Conservation (phyloP, 805 yeast genomes). For the Spathaspora arborariae region DNA sequence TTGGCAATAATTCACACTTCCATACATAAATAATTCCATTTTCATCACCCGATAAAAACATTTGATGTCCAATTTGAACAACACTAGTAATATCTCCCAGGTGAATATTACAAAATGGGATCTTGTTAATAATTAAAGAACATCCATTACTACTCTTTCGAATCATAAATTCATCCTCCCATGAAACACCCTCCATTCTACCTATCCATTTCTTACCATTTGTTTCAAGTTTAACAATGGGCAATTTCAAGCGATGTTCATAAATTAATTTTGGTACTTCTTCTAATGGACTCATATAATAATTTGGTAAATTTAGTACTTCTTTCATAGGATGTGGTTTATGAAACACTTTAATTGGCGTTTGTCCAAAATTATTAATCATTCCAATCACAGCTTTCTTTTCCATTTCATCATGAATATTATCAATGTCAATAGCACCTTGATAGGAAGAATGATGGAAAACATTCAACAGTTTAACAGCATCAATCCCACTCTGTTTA, state of each 20-base stretch:
- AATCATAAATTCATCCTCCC: slow-evolving; percentile 35
- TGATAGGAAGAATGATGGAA: slow-evolving; percentile 82
- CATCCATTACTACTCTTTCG: slow-evolving; percentile 34
- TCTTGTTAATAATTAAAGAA: slow-evolving; percentile 38
- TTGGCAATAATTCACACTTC: slow-evolving; percentile 36
- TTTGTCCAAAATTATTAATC: slow-evolving; percentile 90
- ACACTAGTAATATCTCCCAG: slow-evolving; percentile 35
- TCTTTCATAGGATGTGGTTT: slow-evolving; percentile 61
- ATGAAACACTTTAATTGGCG: slow-evolving; percentile 70
- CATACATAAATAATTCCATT: slow-evolving; percentile 64
- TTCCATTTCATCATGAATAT: slow-evolving; percentile 69
- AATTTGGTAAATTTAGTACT: slow-evolving; percentile 31
- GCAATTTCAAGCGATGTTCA: slow-evolving; percentile 38
- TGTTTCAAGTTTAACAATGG: slow-evolving; percentile 44
- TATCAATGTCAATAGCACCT: slow-evolving; percentile 77
- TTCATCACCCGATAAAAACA: slow-evolving; percentile 46
- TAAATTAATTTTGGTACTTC: slow-evolving; percentile 36
- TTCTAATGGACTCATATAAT: slow-evolving; percentile 29
- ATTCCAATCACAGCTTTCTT: slow-evolving; percentile 75
- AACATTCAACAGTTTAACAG: slow-evolving; percentile 65
- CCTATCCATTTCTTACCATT: slow-evolving; percentile 48
- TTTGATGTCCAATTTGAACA: slow-evolving; percentile 37
- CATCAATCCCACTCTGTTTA: slow-evolving; percentile 71
- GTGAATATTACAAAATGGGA: slow-evolving; percentile 42
- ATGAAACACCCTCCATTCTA: slow-evolving; percentile 35